Conservation (phyloP, 2,329 filamentous ascomycete genomes). For the Epichloe sp. region DNA sequence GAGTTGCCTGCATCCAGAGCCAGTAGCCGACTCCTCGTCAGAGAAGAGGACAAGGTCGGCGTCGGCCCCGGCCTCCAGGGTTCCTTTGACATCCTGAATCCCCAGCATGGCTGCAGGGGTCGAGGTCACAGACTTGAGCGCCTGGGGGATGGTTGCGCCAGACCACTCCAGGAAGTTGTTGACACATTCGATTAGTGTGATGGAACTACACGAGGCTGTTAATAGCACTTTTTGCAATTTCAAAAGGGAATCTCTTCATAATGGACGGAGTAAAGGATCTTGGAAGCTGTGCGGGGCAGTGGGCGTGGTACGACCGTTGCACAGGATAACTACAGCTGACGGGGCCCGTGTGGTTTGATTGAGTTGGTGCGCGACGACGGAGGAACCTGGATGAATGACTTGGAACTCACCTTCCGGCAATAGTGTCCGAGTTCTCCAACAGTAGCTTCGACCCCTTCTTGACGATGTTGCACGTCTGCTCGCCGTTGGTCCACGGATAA, state of each 20-base stretch:
- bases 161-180: slow-evolving; percentile 71
- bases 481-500: slow-evolving; percentile 75
- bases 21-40: slow-evolving; percentile 26
- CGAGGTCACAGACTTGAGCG: slow-evolving; percentile 58
- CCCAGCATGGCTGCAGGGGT: slow-evolving; percentile 70
- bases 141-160: slow-evolving; percentile 51
- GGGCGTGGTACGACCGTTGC: too few species aligned
- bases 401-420: slow-evolving; percentile 57
- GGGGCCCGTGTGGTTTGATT: background rate
- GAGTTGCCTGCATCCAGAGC: slow-evolving; percentile 34
- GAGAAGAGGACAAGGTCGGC: slow-evolving; percentile 58
- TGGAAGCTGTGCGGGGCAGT: background rate
- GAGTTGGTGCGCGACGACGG: background rate
- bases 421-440: slow-evolving; percentile 64
- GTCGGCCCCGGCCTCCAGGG: slow-evolving; percentile 47
- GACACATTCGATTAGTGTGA: slow-evolving; percentile 68
- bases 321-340: background rate
- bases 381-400: background rate
- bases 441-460: slow-evolving; percentile 63
- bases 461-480: slow-evolving; percentile 42
- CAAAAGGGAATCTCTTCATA: too few species aligned
- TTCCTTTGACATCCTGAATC: slow-evolving; percentile 52
- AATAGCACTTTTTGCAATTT: background rate
- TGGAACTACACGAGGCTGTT: slow-evolving; percentile 33
- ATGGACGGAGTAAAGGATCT: background rate